Evolutionary conservation across 1,284 basidiomycete species (phyloP).

Genomic region (Trametes hirsuta): DNA sequence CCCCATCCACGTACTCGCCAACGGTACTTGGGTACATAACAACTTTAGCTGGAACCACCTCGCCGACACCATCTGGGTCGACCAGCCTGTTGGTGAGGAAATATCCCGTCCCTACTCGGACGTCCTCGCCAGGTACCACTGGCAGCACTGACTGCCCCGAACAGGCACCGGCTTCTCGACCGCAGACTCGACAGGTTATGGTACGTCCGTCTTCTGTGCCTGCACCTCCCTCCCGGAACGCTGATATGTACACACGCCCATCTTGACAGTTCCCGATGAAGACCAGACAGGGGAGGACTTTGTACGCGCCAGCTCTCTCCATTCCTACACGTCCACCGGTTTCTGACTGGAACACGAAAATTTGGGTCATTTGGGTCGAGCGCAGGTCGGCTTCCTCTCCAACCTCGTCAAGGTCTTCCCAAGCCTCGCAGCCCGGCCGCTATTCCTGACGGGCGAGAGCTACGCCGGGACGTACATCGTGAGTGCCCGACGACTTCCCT

Average conservation of each 20-base stretch:
- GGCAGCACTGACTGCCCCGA: not conserved
- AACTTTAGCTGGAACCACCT: conserved; percentile 60
- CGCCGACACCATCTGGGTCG: conserved; percentile 71
- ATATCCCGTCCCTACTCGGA: not conserved
- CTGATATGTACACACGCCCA: not conserved
- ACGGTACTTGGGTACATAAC: conserved; percentile 56
- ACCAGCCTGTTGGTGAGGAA: conserved; percentile 57
- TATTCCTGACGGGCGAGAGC: conserved; percentile 37
- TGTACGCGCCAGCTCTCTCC: conserved; percentile 43
- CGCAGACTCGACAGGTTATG: conserved; percentile 48
- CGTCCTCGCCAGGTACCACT: conserved; percentile 9
- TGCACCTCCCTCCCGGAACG: not conserved
- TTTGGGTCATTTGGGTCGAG: too few species aligned
- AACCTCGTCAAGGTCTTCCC: conserved; percentile 36
- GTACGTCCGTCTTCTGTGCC: conserved; percentile 4
- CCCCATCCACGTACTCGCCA: conserved; percentile 56
- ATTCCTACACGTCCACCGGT: not conserved
- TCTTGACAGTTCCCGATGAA: conserved; percentile 55
- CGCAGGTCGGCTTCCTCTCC: conserved; percentile 29
- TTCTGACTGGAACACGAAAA: conserved; percentile 1
- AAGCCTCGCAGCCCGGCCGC: conserved; percentile 31
- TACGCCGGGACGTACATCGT: conserved; percentile 42
- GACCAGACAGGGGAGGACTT: conserved; percentile 72
- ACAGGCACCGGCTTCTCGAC: conserved; percentile 67
- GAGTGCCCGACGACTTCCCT: conserved; percentile 19